Conservation (phyloP, 805 yeast genomes). For the Zygosaccharomyces rouxii region DNA sequence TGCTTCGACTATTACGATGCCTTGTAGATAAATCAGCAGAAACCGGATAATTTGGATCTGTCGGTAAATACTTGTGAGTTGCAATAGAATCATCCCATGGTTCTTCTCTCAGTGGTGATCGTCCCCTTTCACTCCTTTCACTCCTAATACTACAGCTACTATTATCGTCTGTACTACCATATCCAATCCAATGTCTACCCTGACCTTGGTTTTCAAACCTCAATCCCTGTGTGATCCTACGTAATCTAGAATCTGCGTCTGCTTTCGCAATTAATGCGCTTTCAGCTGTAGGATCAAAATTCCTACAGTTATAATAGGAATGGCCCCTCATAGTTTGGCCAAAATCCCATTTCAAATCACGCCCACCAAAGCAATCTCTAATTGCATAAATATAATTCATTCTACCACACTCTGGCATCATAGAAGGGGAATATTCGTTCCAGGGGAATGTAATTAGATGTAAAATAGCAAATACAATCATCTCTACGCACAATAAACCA, state of each 20-base stretch:
- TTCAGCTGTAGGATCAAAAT: constrained; percentile 70
- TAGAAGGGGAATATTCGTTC: constrained; percentile 57
- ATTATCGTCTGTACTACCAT: constrained; percentile 18
- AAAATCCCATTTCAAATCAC: constrained; percentile 79
- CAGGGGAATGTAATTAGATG: constrained; percentile 85
- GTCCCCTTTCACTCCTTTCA: not conserved
- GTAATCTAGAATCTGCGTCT: constrained; percentile 55
- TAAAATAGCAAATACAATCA: constrained; percentile 81
- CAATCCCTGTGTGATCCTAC: constrained; percentile 75
- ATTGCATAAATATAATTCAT: constrained; percentile 58
- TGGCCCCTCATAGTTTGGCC: constrained; percentile 60
- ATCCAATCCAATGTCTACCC: constrained; percentile 72
- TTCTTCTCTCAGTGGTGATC: constrained; percentile 4
- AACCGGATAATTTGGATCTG: constrained; percentile 35
- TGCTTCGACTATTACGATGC: constrained; percentile 25
- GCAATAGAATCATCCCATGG: constrained; percentile 27
- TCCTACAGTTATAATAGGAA: constrained; percentile 69
- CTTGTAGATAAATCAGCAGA: constrained; percentile 27
- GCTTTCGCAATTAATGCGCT: constrained; percentile 54
- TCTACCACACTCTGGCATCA: constrained; percentile 66
- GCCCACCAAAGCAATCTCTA: constrained; percentile 68
- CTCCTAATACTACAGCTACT: too few relatives aligned
- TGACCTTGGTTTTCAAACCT: constrained; percentile 76
- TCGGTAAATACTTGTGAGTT: constrained; percentile 25
- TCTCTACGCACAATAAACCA: constrained; percentile 73